Evolutionary conservation across 2,329 filamentous ascomycete genomes (phyloP).

Genomic region (Colletotrichum ledebouriae): DNA sequence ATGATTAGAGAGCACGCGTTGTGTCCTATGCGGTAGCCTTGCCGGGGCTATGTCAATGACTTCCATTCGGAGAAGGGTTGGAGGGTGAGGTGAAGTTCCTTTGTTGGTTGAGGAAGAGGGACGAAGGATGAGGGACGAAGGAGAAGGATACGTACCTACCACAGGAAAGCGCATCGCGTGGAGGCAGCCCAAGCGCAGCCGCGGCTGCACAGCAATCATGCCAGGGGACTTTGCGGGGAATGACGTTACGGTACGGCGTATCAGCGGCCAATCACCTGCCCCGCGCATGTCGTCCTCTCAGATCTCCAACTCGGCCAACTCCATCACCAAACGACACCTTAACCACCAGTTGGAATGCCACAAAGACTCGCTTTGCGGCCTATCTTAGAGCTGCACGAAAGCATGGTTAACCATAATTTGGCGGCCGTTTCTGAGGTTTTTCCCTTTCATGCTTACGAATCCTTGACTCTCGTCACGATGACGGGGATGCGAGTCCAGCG

Average conservation of each 20-base stretch:
- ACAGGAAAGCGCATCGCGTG: neutral
- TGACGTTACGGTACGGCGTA: no score
- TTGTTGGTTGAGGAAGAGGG: conserved; percentile 3
- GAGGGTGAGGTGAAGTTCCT: neutral
- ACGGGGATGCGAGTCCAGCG: conserved; percentile 19
- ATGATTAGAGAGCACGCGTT: neutral
- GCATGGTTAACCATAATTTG: neutral
- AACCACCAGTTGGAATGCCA: neutral
- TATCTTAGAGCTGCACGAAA: conserved; percentile 17
- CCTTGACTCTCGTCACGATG: conserved; percentile 2
- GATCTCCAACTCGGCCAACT: neutral
- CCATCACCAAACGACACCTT: conserved; percentile 2
- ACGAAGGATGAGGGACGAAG: neutral
- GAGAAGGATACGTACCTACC: conserved; percentile 19
- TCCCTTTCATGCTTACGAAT: conserved; percentile 17
- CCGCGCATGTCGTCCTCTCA: neutral
- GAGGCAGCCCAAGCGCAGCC: conserved; percentile 39
- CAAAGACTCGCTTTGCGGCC: neutral
- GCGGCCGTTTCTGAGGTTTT: conserved; percentile 12
- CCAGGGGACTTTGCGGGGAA: no score
- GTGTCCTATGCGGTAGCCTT: conserved; percentile 11
- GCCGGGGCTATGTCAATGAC: conserved; percentile 15
- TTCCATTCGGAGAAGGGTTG: neutral
- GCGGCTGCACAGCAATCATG: conserved; percentile 5
- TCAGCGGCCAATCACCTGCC: conserved; percentile 11